phyloP scores from a whole-genome alignment of 1,139 yeast species.

The Dujonia santamariae region DNA sequence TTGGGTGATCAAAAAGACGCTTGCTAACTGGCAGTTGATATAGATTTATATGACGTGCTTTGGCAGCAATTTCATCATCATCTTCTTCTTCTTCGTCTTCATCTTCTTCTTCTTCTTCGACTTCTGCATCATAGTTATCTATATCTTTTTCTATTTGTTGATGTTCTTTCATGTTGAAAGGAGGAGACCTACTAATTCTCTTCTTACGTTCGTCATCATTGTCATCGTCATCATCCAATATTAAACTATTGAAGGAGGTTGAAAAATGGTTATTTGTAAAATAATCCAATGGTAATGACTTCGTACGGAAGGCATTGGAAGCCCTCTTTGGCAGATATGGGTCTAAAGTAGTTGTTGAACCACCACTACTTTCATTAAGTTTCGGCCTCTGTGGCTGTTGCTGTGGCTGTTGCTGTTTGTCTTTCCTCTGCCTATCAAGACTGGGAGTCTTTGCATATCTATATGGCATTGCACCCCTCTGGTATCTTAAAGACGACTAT shows the following conservation, averaged over 20 bases:
- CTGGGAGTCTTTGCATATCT: too few species aligned
- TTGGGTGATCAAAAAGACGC: too few species aligned
- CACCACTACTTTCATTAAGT: slow-evolving; percentile 4
- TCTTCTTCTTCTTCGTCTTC: slow-evolving; percentile 12
- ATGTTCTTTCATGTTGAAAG: slow-evolving; percentile 34
- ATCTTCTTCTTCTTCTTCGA: slow-evolving; percentile 14
- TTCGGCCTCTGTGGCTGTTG: too few species aligned
- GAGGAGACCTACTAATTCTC: slow-evolving; percentile 41
- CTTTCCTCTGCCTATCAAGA: too few species aligned
- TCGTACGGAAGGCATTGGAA: slow-evolving; percentile 4
- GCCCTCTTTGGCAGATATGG: slow-evolving; percentile 7
- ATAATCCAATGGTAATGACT: slow-evolving; percentile 25
- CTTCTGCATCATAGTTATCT: slow-evolving; percentile 4
- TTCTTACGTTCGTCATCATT: slow-evolving; percentile 11
- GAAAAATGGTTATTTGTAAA: slow-evolving; percentile 43
- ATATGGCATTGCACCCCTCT: too few species aligned
- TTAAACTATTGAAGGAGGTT: slow-evolving; percentile 43
- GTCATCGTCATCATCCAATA: slow-evolving; percentile 37
- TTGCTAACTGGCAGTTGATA: slow-evolving; percentile 1
- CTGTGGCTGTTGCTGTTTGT: too few species aligned
- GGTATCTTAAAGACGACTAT: too few species aligned
- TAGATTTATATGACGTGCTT: neutral
- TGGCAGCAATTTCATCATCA: slow-evolving; percentile 8
- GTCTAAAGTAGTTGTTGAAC: slow-evolving; percentile 3
- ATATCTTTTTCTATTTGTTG: slow-evolving; percentile 1